These are phyloP conservation scores for Oropetium thomaeum DNA, from an alignment of 176 grass and related monocot genomes.

Conservation along the genomic window DNA sequence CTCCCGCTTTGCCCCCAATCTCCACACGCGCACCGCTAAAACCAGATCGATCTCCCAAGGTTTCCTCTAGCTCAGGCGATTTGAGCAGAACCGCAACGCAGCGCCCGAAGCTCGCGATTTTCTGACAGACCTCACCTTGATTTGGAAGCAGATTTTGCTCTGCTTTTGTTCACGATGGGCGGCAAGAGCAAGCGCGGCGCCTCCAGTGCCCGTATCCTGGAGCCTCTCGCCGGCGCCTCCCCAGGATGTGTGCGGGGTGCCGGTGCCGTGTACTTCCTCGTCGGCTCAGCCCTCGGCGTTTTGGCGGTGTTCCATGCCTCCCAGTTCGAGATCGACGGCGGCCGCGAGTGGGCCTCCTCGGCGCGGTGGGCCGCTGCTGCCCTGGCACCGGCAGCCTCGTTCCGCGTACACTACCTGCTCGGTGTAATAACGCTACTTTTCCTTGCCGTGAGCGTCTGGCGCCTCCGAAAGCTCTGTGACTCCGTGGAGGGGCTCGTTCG, in stretches of 20 bases:
- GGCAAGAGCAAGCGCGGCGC: constrained; percentile 22
- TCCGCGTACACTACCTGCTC: constrained; percentile 23
- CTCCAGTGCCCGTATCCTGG: constrained; percentile 23
- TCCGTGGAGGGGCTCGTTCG: constrained; percentile 43
- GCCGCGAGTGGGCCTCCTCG: constrained; percentile 26
- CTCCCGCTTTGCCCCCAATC: background rate
- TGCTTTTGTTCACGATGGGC: constrained; percentile 21
- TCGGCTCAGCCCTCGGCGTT: constrained; percentile 47
- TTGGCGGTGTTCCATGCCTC: constrained; percentile 40
- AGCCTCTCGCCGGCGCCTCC: constrained; percentile 32
- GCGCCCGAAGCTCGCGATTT: background rate
- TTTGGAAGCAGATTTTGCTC: background rate
- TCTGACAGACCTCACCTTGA: background rate
- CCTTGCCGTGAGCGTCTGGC: constrained; percentile 36
- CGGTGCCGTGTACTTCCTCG: constrained; percentile 40
- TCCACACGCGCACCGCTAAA: background rate
- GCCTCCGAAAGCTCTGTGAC: constrained; percentile 41
- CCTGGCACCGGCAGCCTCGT: constrained; percentile 9
- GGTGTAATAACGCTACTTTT: constrained; percentile 23
- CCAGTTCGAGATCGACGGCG: background rate
- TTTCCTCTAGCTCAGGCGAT: constrained; percentile 5
- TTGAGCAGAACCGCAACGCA: background rate
- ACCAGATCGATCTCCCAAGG: constrained; percentile 2
- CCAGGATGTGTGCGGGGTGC: constrained; percentile 5
- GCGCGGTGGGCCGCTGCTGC: background rate